Evolutionary conservation across 805 yeast genomes (phyloP), one percentile per base, ranked within the genome.

Genomic region (Saccharomycopsis sp.): DNA sequence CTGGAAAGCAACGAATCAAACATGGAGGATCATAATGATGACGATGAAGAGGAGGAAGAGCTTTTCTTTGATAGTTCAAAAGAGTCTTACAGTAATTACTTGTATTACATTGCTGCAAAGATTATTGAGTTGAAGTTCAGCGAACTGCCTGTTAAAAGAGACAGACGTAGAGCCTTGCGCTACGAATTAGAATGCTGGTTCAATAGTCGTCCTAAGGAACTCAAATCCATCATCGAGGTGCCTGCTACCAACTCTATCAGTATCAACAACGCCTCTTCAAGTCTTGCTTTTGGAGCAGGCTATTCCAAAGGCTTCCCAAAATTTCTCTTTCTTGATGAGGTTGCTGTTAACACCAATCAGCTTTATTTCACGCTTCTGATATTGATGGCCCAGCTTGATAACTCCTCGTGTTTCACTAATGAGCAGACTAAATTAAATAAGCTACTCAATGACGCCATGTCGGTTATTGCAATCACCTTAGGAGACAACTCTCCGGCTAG

Each of bases 311-410:
- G 25, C 34, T 50, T 44, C 25, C 56, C 53, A 24, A 56, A 54
- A 15, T 58, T 53, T 47, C 55, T 58, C 41, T 58, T 55, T 7
- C 57, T 52, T 1, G 63, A 56, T 12, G 66, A 62, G 1, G 62
- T 56, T 14, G 58, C 50, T n/a, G 54, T 44, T 17, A 44, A 44
- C 49, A 44, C 49, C 12, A 44, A n/a, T 7, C 49, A 44, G 22
- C 49, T 44, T 17, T 44, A 44, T 17, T 44, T 5, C 22, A 44
- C 49, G 5, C 49, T 44, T 12, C 49, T 17, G 22, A 44, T 44
- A 44, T 44, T 44, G 22, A 44, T 44, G 19, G 20, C 49, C 7
- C 49, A 44, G 22, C 49, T 44, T 17, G 49, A 44, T 12, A 44
- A 7, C 22, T 44, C 49, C 22, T 44, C 49, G 19, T n/a, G 22